Base-by-base conservation (phyloP, 257 asterid species). In the Linderniella brevidens region DNA sequence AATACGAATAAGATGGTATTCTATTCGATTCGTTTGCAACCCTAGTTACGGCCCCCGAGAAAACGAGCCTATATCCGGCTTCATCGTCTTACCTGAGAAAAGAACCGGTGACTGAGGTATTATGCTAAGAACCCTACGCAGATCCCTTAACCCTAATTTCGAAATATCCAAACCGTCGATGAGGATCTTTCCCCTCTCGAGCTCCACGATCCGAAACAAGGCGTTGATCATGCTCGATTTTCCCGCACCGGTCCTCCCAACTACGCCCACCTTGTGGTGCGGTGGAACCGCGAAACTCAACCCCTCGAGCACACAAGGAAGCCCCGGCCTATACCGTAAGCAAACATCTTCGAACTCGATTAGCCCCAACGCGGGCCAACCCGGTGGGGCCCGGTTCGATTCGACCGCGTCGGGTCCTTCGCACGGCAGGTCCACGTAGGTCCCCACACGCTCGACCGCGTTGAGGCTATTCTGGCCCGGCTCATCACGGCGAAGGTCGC, bases 221-320 rank as follows among this genome's bases (percentile, higher is more conserved):
- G 92, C 86, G 53, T 81, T 78, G 43, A 81, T 71, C 93, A 81
- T 72, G 82, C 93, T 81, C 8, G 93, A 78, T 63, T 81, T 81
- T 32, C 93, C 93, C 43, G 93, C 92, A 41, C 93, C 93, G 9
- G 93, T 81, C 61, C 92, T 72, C 46, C 93, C 93, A 46, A 81
- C 86, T 49, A 81, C 73, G 19, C 92, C 93, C n/a, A 78, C 86
- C 58, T 81, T 81, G 56, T 68, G 75, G 58, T 68, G 60, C 11
- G 92, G 72, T 48, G 57, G 54, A 47, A 78, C 66, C 19, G 62
- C 57, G 48, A 78, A 78, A 4, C 90, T 72, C 61, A 78, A 50
- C 38, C 86, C 80, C 55, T 51, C 71, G 38, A 81, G 63, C 36
- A 78, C 86, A 11, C 74, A 68, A 17, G 90, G 86, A 57, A 81